Evolutionary conservation across 495 filamentous ascomycete genomes (phyloP), one percentile per base, ranked within the genome.

Genomic region (Poronia punctata): DNA sequence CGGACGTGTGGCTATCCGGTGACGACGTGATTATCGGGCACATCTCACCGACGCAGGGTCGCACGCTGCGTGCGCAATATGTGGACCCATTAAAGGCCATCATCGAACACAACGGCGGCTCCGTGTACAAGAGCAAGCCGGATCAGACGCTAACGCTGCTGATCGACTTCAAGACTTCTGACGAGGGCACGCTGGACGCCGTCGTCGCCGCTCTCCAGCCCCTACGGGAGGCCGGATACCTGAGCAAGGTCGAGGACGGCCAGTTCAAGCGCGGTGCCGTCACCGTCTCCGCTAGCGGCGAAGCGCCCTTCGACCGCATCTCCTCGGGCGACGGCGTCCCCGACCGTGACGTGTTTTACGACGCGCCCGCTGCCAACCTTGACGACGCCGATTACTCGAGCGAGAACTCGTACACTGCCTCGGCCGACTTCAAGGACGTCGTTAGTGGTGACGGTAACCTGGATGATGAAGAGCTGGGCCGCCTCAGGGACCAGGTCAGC

Each of bases 241-340:
- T 84, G 2, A 73, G 71, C 7, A 66, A 65, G 21, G 54, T 78
- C 18, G 68, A 77, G 27, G 65, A 72, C 28, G 64, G 60, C 11
- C 67, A 56, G n/a, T 50, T 70, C n/a, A 57, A 57, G 5, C 55
- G 68, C 6, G 69, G 74, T 3, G 72, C 79, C 1, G 53, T 90
- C 5, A 88, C 83, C 4, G 68, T 88, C 10, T 79, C 88, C 10
- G 83, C 74, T 1, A 86, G 84, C 7, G 85, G 85, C 8, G 76
- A 76, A 33, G 76, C 82, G 0, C 81, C 84, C 0, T 78, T 85
- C 30, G 67, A 82, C 34, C 40, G 63, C 2, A 52, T 78, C 12
- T 50, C 53, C 2, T 41, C 49, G 0, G 71, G 71, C 30, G 35
- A 56, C 37, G 56, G 56, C 11, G 40, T 61, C 6, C 61, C 59